These are phyloP conservation scores for Kwoniella botswanensis DNA, from an alignment of 768 basidiomycete species.

Conservation along the genomic window DNA sequence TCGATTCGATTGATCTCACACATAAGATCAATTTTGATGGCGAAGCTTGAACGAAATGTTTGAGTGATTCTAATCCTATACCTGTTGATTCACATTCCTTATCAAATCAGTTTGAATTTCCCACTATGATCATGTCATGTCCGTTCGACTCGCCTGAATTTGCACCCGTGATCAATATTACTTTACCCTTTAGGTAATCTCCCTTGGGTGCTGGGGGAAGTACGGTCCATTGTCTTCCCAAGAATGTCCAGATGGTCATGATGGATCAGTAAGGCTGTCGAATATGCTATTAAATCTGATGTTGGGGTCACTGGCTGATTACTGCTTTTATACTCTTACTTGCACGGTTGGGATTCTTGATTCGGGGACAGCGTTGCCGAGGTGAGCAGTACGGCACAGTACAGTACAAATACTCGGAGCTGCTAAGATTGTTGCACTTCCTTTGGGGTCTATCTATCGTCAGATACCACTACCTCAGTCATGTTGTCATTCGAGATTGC, in stretches of 20 bases:
- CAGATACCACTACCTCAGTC: no score
- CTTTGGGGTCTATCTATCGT: no score
- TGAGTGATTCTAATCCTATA: conserved; percentile 25
- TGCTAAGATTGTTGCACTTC: no score
- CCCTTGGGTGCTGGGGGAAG: conserved; percentile 22
- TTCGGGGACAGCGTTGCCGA: no score
- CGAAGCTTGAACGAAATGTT: conserved; percentile 19
- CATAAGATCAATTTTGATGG: conserved; percentile 26
- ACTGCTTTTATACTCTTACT: no score
- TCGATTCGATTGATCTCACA: conserved; percentile 17
- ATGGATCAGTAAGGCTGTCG: not conserved
- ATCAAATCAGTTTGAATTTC: not conserved
- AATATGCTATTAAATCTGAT: no score
- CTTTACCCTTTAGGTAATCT: conserved; percentile 13
- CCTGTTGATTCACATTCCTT: conserved; percentile 7
- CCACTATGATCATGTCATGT: no score
- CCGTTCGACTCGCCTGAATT: conserved; percentile 17
- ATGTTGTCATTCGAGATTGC: no score
- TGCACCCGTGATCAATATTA: conserved; percentile 19
- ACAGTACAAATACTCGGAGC: no score
- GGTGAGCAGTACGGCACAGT: no score
- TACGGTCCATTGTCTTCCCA: conserved; percentile 8
- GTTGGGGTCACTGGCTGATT: no score
- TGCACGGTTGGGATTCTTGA: no score
- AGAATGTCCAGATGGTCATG: conserved; percentile 10